A percentile compares a stretch with the other conserved stretches of the same genome.
Evolutionary conservation across 2,329 filamentous ascomycete genomes (phyloP).

Genomic region (Reticulascus tulasneorum): DNA sequence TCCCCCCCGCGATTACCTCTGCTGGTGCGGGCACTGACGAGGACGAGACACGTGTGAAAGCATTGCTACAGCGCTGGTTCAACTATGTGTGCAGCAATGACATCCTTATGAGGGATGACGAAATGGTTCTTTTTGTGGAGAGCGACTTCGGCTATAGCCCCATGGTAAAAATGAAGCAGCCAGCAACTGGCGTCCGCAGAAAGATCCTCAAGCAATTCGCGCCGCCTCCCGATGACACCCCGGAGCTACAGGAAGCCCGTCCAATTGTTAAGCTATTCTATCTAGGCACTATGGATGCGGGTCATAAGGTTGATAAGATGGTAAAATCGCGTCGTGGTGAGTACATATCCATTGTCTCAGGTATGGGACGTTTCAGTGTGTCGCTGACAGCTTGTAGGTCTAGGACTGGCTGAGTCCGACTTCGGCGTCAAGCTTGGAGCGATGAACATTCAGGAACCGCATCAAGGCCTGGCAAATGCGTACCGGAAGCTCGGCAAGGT

Average conservation of each 20-base stretch:
- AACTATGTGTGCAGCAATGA: constrained; percentile 92
- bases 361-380: no score
- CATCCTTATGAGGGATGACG: constrained; percentile 88
- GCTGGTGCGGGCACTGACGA: constrained; percentile 95
- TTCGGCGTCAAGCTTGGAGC: constrained; percentile 85
- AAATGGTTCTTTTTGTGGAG: constrained; percentile 98
- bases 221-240: constrained; percentile 93
- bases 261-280: constrained; percentile 96
- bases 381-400: constrained; percentile 52
- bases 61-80: constrained; percentile 87
- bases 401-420: constrained; percentile 88
- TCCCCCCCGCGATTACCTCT: constrained; percentile 90
- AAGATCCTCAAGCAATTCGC: constrained; percentile 98
- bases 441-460: constrained; percentile 87
- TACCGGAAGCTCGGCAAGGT: constrained; percentile 94
- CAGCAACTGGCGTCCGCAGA: constrained; percentile 88
- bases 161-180: constrained; percentile 91
- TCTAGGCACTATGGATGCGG: constrained; percentile 90
- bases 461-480: constrained; percentile 80
- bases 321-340: constrained; percentile 89
- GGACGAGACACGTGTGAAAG: constrained; percentile 86
- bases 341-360: constrained; percentile 16
- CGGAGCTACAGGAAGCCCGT: constrained; percentile 84
- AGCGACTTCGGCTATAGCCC: constrained; percentile 98
- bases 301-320: constrained; percentile 91